Percentiles rank a stretch among this genome's conserved stretches.
phyloP scores from a whole-genome alignment of 2,329 filamentous ascomycete species.

The Elsinoe arachidis region DNA sequence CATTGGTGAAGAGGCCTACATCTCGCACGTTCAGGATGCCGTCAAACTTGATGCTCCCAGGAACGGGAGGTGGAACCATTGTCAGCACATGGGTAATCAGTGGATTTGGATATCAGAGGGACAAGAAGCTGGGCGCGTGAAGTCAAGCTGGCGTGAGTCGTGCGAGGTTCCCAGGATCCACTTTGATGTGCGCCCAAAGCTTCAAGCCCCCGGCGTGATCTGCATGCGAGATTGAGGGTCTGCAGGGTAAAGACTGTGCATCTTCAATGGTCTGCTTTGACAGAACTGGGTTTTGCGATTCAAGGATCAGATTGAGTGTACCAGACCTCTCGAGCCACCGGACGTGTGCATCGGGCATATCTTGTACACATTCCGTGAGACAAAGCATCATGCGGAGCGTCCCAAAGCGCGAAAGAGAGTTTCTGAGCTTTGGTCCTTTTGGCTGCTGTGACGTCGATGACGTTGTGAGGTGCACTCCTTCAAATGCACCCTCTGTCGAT shows the following conservation, averaged over 20 bases:
- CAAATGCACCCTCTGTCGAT: slow-evolving; percentile 5
- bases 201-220: slow-evolving; percentile 6
- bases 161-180: not conserved
- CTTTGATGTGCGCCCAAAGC: slow-evolving; percentile 4
- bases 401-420: not conserved
- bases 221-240: slow-evolving; percentile 7
- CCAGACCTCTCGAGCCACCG: not conserved
- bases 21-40: slow-evolving; percentile 69
- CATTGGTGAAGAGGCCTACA: slow-evolving; percentile 60
- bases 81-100: not conserved
- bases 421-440: not conserved
- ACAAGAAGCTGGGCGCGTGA: not conserved
- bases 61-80: not conserved
- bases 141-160: not conserved
- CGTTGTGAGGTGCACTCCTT: not conserved
- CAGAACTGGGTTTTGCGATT: not conserved
- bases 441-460: slow-evolving; percentile 7
- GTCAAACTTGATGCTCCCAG: slow-evolving; percentile 33
- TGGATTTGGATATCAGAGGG: not conserved
- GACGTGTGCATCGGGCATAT: not conserved
- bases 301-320: not conserved
- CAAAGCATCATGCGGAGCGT: slow-evolving; percentile 1
- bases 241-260: not conserved
- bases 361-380: not conserved
- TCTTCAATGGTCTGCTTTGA: not conserved